Evolutionary conservation across 768 basidiomycete genomes (phyloP), one percentile per base, ranked within the genome.

Genomic region (Gyrodon lividus): DNA sequence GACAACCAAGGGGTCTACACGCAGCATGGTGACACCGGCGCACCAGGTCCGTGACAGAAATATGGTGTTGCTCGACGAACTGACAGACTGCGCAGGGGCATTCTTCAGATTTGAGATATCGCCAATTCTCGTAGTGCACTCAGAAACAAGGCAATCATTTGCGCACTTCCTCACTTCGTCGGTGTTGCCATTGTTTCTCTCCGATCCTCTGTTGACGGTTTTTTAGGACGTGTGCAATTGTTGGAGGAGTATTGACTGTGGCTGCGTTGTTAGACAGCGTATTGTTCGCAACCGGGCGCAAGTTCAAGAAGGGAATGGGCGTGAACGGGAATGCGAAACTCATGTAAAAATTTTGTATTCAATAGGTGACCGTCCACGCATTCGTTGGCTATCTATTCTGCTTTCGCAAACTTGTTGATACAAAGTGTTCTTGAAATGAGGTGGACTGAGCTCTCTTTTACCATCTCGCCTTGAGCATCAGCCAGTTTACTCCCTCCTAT

Each of bases 121-220:
- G 16, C 96, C 95, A 12, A 94, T 99, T 63, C 86, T 91, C 43
- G 88, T 99, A 45, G 86, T 94, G 20, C 94, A 98, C 67, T 80
- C 82, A 10, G 96, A 98, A 66, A 86, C 82, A 30, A 80, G 93
- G 49, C 95, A 98, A 70, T 91, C 92, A 0, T 96, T 98, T 69
- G 96, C 97, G 2, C 97, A 99, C 72, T 98, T 98, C 78, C 73
- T 98, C 23, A 98, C 97, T 39, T 98, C 95, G 90, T 95, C 64
- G 64, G 93, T 79, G 14, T 19, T 49, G n/a, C 8, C 43, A 30
- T 26, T 51, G 10, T 37, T 37, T 28, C 26, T 31, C 16, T 19
- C 14, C 17, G 6, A 14, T 33, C 26, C 52, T 12, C 46, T 12
- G 46, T 22, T 48, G 22, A 52, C 19, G 22, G 30, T 33, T 31